Evolutionary conservation across 148 eudicot genomes (phyloP).

Genomic region (Vaccinium myrtillus): DNA sequence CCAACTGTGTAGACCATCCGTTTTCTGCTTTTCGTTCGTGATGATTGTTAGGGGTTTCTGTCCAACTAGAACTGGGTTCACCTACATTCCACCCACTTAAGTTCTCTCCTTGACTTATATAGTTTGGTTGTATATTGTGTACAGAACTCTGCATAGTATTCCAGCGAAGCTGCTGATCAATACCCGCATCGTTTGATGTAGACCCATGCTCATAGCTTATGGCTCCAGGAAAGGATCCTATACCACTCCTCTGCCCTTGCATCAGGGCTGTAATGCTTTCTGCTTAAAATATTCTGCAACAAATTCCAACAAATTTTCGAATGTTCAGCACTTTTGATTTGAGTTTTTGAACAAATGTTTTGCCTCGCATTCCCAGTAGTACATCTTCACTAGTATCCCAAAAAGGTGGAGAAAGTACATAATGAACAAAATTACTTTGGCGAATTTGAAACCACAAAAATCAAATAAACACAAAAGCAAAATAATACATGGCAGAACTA

Average conservation of each 20-base stretch:
- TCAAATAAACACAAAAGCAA: background rate
- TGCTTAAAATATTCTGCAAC: constrained; percentile 7
- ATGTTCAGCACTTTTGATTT: background rate
- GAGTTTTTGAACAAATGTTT: background rate
- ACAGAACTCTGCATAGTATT: constrained; percentile 49
- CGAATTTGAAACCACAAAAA: constrained; percentile 30
- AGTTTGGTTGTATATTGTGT: constrained; percentile 48
- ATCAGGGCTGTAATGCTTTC: constrained; percentile 37
- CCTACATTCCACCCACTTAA: constrained; percentile 40
- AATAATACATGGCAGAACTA: background rate
- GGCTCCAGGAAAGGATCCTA: constrained; percentile 74
- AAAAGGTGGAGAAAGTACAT: background rate
- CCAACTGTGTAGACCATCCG: constrained; percentile 19
- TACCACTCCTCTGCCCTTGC: constrained; percentile 88
- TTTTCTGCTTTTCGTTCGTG: constrained; percentile 31
- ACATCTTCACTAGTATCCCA: too few species aligned
- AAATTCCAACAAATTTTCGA: background rate
- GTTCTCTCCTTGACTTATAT: constrained; percentile 25
- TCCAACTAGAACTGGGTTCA: constrained; percentile 37
- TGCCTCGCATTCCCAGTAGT: background rate
- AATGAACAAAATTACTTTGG: constrained; percentile 15
- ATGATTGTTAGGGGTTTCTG: constrained; percentile 14
- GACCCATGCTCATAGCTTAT: constrained; percentile 69
- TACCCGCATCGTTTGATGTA: constrained; percentile 47
- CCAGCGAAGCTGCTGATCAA: constrained; percentile 72